A percentile compares a stretch with the other conserved stretches of the same genome.
Evolutionary conservation across 2,329 filamentous ascomycete species (phyloP).

Genomic region (Pseudonectria buxi): DNA sequence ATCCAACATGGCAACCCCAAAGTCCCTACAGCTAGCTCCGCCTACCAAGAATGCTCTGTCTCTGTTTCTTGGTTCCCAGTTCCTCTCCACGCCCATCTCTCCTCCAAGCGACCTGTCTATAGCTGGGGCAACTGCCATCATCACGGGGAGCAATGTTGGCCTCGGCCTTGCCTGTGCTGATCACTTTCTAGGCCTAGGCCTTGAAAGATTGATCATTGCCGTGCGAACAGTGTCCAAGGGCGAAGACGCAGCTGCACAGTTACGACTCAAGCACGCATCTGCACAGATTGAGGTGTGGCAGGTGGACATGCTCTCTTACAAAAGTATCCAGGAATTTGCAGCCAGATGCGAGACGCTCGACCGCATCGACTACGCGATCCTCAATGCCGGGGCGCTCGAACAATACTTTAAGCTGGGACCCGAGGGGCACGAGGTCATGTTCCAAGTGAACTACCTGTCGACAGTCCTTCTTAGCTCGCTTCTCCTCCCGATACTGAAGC

Average conservation of each 20-base stretch:
- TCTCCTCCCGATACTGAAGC: constrained; percentile 27
- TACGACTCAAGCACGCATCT: constrained; percentile 12
- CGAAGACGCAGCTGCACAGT: constrained; percentile 26
- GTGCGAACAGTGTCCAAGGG: constrained; percentile 39
- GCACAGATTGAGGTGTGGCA: constrained; percentile 41
- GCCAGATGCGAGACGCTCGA: constrained; percentile 26
- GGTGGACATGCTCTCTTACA: constrained; percentile 42
- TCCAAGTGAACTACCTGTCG: constrained; percentile 36
- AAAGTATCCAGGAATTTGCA: constrained; percentile 37
- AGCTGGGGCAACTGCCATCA: constrained; percentile 34
- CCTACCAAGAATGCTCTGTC: too few species aligned
- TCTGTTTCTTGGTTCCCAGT: constrained; percentile 22
- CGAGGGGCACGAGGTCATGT: constrained; percentile 32
- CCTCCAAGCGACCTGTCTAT: constrained; percentile 19
- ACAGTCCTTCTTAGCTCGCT: constrained; percentile 27
- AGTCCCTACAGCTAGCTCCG: constrained; percentile 15
- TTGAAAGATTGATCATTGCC: constrained; percentile 39
- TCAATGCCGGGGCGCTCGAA: constrained; percentile 37
- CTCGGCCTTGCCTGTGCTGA: constrained; percentile 39
- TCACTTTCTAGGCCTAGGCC: constrained; percentile 31
- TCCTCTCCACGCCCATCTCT: constrained; percentile 16
- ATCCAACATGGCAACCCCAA: constrained; percentile 18
- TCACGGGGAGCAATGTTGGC: constrained; percentile 44
- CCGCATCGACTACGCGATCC: constrained; percentile 37
- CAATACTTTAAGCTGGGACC: constrained; percentile 15